Conservation (phyloP, 1,284 basidiomycete species). For the Cutaneotrichosporon sp. region DNA sequence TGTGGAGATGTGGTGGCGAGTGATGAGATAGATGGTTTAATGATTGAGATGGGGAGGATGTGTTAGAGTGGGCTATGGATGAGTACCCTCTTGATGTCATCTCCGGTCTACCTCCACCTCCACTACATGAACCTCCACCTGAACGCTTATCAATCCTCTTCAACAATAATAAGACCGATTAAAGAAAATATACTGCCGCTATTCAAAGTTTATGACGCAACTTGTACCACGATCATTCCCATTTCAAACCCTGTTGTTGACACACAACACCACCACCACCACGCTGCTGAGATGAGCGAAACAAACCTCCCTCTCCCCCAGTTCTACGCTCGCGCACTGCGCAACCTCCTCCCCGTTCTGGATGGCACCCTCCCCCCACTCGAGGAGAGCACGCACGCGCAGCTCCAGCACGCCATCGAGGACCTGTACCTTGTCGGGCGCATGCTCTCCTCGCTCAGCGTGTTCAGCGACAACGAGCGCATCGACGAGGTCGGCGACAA, state of each 20-base stretch:
- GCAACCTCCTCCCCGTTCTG: slow-evolving; percentile 43
- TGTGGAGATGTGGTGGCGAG: too few species aligned
- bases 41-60: too few species aligned
- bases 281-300: slow-evolving; percentile 8
- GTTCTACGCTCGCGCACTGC: slow-evolving; percentile 43
- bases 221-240: too few species aligned
- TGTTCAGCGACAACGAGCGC: slow-evolving; percentile 83
- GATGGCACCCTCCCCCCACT: slow-evolving; percentile 41
- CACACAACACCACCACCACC: not conserved
- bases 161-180: not conserved
- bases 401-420: slow-evolving; percentile 35
- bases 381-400: slow-evolving; percentile 30
- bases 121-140: not conserved
- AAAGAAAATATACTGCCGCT: slow-evolving; percentile 3
- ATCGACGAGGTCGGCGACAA: slow-evolving; percentile 79
- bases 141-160: not conserved
- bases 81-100: not conserved
- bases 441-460: slow-evolving; percentile 57
- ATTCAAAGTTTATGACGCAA: slow-evolving; percentile 5
- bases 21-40: too few species aligned
- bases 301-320: slow-evolving; percentile 46
- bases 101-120: not conserved
- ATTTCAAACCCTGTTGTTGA: not conserved
- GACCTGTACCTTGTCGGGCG: slow-evolving; percentile 50
- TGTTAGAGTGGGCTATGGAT: too few species aligned